Evolutionary conservation across 2,329 filamentous ascomycete species (phyloP).

Genomic region (Elsinoe ampelina): DNA sequence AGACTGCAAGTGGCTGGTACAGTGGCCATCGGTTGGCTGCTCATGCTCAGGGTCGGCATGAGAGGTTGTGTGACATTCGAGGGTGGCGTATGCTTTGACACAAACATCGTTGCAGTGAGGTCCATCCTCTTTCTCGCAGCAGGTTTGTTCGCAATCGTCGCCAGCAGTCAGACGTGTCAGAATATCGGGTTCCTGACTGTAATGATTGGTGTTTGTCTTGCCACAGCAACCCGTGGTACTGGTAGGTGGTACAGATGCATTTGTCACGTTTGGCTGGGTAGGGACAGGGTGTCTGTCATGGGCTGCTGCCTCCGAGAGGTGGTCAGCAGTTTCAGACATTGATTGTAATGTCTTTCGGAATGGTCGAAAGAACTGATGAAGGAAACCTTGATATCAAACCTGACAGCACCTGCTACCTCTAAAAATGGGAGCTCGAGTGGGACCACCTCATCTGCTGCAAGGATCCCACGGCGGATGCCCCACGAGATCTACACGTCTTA

Average conservation of each 20-base stretch:
- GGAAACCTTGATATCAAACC: no score
- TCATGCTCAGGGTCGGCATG: slow-evolving; percentile 6
- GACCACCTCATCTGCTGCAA: no score
- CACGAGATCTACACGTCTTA: background rate
- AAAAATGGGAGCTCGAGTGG: no score
- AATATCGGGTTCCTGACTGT: background rate
- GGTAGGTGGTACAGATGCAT: slow-evolving; percentile 1
- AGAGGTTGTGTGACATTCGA: slow-evolving; percentile 5
- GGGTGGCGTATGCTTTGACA: slow-evolving; percentile 7
- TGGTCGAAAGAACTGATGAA: no score
- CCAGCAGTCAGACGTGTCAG: background rate
- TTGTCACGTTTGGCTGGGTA: background rate
- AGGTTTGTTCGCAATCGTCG: slow-evolving; percentile 4
- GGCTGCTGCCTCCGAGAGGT: background rate
- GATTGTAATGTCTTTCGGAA: no score
- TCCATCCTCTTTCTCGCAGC: slow-evolving; percentile 10
- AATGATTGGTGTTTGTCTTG: background rate
- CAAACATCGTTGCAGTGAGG: slow-evolving; percentile 11
- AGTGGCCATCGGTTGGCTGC: slow-evolving; percentile 9
- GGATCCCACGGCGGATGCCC: background rate
- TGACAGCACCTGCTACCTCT: no score
- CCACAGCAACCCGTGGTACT: background rate
- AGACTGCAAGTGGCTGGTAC: background rate
- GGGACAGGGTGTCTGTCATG: background rate
- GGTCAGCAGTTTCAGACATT: background rate